Base-by-base conservation (phyloP, 768 basidiomycete genomes). In the Naematelia encephala region DNA sequence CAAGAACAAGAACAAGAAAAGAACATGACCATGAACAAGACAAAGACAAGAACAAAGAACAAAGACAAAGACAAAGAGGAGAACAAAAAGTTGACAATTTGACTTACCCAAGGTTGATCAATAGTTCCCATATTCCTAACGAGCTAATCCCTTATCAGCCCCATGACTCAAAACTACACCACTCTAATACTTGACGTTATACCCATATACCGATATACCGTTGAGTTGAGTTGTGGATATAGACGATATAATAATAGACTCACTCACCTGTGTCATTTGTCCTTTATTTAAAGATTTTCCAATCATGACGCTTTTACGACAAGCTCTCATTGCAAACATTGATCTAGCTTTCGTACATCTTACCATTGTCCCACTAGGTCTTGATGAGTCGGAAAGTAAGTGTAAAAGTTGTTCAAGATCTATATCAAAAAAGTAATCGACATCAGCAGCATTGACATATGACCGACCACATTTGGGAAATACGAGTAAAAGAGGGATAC, bases 261-360 rank as follows among this genome's bases (percentile, higher is more conserved):
- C 34, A 47, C 72, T 56, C 49, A 80, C 81, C 63, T 72, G 68
- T 0, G 70, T 83, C 94, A 99, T 98, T 70, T 89, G 90, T 14
- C 80, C 76, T 59, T 77, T 80, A 34, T 82, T 91, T 60, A 98
- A 80, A 11, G 91, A 81, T 80, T 84, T 89, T 2, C 96, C 93
- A 45, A 97, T 82, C 96, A 98, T 99, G 43, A 96, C 86, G 76
- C 92, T 97, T 80, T 89, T 92, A 63, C 94, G 77, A 77, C 96
- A 99, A 0, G 96, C 96, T 30, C 93, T 84, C 83, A 87, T 89
- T 0, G 96, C 96, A 72, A 99, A 97, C 93, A 99, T 97, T 3
- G 86, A 82, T 14, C 92, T 83, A 14, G 89, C 91, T 76, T 98
- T 98, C 14, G 88, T 87, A 71, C 91, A 96, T 21, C 96, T 82